Percentiles rank a stretch among this genome's conserved stretches.
Conservation (phyloP, 352 stramenopile genomes). For the Nothophytophthora sp. region DNA sequence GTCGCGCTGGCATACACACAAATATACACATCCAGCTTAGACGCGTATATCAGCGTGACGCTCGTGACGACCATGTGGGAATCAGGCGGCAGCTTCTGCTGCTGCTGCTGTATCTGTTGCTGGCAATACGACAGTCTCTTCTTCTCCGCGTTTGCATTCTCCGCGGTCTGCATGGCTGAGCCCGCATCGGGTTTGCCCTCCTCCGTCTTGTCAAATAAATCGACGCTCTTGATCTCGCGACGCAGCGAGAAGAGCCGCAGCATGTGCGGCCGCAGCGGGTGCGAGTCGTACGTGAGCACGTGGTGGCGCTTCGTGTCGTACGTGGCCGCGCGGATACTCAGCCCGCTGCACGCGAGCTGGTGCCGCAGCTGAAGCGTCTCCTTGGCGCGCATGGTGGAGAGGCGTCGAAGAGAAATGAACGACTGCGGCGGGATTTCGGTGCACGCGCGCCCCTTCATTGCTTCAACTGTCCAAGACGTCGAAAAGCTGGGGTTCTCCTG, state of each 20-base stretch:
- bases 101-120: constrained; percentile 11
- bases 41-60: constrained; percentile 45
- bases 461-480: too few relatives aligned
- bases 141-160: background rate
- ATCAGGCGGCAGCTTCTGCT: constrained; percentile 4
- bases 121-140: background rate
- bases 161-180: background rate
- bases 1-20: constrained; percentile 49
- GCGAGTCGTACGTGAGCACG: constrained; percentile 60
- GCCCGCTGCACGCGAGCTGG: constrained; percentile 59
- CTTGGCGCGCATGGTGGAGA: constrained; percentile 31
- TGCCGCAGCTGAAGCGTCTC: constrained; percentile 79
- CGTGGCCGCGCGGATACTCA: constrained; percentile 47
- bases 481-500: too few relatives aligned
- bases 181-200: background rate
- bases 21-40: constrained; percentile 54
- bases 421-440: too few relatives aligned
- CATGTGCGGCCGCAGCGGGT: constrained; percentile 41
- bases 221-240: constrained; percentile 57
- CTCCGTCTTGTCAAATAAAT: constrained; percentile 45
- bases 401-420: too few relatives aligned
- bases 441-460: too few relatives aligned
- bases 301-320: constrained; percentile 78
- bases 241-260: constrained; percentile 76
- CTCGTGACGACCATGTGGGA: constrained; percentile 12